These are phyloP conservation scores for Daldinia childiae DNA, from an alignment of 495 filamentous ascomycete species.

Conservation along the genomic window DNA sequence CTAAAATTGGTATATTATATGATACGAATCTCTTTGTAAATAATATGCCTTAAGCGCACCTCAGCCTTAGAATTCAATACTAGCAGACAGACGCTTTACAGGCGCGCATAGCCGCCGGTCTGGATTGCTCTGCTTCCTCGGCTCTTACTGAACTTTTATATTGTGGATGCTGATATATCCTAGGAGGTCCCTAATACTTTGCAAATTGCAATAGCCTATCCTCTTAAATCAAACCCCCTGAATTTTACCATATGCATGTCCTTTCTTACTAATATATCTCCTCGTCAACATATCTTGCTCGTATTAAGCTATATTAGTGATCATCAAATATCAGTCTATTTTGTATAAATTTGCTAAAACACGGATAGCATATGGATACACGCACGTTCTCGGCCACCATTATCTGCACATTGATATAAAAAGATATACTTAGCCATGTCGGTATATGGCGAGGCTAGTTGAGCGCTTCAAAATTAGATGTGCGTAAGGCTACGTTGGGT, in stretches of 20 bases:
- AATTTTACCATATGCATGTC: conserved; percentile 4
- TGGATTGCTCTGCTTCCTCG: conserved; percentile 26
- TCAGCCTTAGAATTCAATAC: not conserved
- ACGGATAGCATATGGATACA: no score
- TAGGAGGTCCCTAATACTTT: not conserved
- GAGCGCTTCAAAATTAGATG: conserved; percentile 22
- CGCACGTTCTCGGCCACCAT: not conserved
- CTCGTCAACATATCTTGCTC: not conserved
- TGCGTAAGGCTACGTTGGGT: conserved; percentile 28
- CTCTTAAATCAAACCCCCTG: conserved; percentile 3
- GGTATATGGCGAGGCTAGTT: conserved; percentile 26
- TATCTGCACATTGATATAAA: not conserved
- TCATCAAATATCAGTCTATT: not conserved
- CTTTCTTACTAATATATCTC: conserved; percentile 5
- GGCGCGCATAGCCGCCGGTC: conserved; percentile 23
- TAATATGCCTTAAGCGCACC: not conserved
- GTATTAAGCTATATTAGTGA: not conserved
- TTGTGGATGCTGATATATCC: not conserved
- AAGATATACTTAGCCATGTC: conserved; percentile 7
- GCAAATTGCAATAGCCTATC: conserved; percentile 16
- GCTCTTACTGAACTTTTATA: conserved; percentile 15
- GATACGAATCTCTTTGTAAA: not conserved
- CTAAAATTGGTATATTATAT: not conserved
- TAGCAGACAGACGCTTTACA: not conserved
- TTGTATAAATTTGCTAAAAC: no score